phyloP scores from a whole-genome alignment of 805 yeast species.

The Yarrowia sp. region DNA sequence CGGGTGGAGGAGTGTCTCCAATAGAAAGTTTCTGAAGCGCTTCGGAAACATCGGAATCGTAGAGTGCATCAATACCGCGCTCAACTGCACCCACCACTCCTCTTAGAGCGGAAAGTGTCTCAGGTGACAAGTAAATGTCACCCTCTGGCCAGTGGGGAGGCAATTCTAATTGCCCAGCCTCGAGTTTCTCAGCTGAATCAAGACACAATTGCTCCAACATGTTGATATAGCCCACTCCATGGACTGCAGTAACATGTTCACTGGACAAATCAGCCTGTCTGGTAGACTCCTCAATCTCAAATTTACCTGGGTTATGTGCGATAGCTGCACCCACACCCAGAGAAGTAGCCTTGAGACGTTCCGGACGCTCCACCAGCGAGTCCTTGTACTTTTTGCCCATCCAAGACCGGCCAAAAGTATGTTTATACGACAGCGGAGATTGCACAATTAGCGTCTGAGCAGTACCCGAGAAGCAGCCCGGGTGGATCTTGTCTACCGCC shows the following conservation, averaged over 20 bases:
- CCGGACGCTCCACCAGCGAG: constrained; percentile 80
- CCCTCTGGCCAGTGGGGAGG: constrained; percentile 82
- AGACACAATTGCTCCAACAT: background rate
- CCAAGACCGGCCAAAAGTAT: constrained; percentile 75
- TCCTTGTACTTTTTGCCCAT: constrained; percentile 62
- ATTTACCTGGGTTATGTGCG: constrained; percentile 47
- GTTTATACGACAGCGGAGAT: constrained; percentile 69
- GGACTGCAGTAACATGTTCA: constrained; percentile 65
- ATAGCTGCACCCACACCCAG: constrained; percentile 75
- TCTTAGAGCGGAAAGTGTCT: constrained; percentile 65
- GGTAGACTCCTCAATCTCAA: constrained; percentile 49
- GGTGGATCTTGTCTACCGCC: background rate
- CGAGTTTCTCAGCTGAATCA: constrained; percentile 55
- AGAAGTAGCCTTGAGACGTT: constrained; percentile 70
- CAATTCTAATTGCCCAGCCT: constrained; percentile 60
- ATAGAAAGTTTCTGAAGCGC: constrained; percentile 34
- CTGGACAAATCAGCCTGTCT: constrained; percentile 48
- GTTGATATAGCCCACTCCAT: constrained; percentile 45
- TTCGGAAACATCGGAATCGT: constrained; percentile 34
- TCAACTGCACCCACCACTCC: constrained; percentile 79
- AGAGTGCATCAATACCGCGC: constrained; percentile 60
- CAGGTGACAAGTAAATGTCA: constrained; percentile 69
- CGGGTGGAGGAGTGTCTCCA: background rate
- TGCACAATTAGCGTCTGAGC: constrained; percentile 53
- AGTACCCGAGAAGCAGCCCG: background rate